phyloP scores from a whole-genome alignment of 805 yeast species.

The Cyberlindnera japonica region DNA sequence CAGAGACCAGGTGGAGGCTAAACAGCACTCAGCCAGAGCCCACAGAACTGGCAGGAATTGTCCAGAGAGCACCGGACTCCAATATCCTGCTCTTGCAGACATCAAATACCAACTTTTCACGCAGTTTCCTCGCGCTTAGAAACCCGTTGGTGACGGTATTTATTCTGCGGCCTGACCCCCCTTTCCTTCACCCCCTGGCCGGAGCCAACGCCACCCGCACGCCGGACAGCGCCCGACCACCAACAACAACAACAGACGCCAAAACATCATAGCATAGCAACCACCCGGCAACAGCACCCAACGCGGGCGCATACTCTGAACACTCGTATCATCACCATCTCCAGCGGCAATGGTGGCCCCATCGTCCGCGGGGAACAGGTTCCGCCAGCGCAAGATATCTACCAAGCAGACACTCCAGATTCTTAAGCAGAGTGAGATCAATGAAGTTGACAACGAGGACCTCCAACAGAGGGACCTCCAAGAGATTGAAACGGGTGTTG shows the following conservation, averaged over 20 bases:
- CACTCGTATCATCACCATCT: background rate
- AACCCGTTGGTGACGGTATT: background rate
- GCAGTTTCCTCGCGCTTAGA: background rate
- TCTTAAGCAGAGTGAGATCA: constrained; percentile 72
- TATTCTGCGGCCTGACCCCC: background rate
- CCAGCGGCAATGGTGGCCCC: constrained; percentile 16
- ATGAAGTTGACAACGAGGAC: constrained; percentile 71
- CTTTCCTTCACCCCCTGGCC: background rate
- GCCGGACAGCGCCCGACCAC: background rate
- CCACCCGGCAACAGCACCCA: background rate
- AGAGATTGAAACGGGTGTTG: constrained; percentile 95
- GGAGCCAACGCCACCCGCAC: constrained; percentile 4
- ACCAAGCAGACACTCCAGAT: constrained; percentile 84
- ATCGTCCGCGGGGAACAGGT: constrained; percentile 40
- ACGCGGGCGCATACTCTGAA: background rate
- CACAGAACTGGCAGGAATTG: background rate
- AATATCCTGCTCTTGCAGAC: background rate
- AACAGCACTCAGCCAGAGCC: background rate
- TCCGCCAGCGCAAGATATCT: constrained; percentile 91
- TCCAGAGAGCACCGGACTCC: background rate
- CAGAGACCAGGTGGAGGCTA: background rate
- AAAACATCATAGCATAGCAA: too few species aligned
- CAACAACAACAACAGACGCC: constrained; percentile 1
- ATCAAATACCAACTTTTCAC: background rate
- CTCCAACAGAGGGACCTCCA: constrained; percentile 77